A percentile compares a stretch with the other conserved stretches of the same genome.
Conservation (phyloP, 257 asterid genomes). For the Craterostigma plantagineum region DNA sequence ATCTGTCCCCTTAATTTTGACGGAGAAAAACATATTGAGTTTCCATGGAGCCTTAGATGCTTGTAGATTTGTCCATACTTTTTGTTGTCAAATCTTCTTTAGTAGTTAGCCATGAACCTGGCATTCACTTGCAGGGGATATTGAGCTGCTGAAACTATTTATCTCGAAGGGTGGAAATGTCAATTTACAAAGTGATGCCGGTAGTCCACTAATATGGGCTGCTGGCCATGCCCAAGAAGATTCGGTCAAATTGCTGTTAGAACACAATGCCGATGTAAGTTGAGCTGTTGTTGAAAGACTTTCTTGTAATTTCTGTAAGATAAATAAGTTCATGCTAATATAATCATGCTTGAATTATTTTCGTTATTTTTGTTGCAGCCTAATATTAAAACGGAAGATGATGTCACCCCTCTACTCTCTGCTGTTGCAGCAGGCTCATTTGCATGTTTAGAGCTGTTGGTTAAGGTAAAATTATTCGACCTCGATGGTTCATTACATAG, state of each 20-base stretch:
- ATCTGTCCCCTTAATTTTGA: neutral
- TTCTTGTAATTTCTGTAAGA: too few species aligned
- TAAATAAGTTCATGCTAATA: too few species aligned
- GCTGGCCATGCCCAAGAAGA: conserved; percentile 83
- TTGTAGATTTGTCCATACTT: too few species aligned
- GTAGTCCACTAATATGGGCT: conserved; percentile 93
- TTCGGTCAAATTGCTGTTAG: conserved; percentile 59
- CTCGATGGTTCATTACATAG: too few species aligned
- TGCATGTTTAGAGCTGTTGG: conserved; percentile 52
- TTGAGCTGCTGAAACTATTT: conserved; percentile 44
- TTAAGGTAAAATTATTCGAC: conserved; percentile 34
- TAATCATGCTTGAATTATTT: too few species aligned
- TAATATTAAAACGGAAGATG: conserved; percentile 68
- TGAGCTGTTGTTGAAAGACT: conserved; percentile 1
- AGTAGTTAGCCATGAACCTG: too few species aligned
- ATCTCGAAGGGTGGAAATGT: conserved; percentile 50
- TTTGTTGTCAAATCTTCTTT: too few species aligned
- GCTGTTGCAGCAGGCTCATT: conserved; percentile 96
- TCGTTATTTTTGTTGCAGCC: conserved; percentile 40
- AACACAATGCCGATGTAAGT: conserved; percentile 71
- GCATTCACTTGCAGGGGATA: conserved; percentile 42
- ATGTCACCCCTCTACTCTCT: conserved; percentile 63
- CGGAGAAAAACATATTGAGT: neutral
- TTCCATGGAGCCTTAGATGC: too few species aligned
- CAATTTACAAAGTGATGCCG: conserved; percentile 78